Evolutionary conservation across 2,329 filamentous ascomycete species (phyloP).

Genomic region (Chaetoscypha palmicola): DNA sequence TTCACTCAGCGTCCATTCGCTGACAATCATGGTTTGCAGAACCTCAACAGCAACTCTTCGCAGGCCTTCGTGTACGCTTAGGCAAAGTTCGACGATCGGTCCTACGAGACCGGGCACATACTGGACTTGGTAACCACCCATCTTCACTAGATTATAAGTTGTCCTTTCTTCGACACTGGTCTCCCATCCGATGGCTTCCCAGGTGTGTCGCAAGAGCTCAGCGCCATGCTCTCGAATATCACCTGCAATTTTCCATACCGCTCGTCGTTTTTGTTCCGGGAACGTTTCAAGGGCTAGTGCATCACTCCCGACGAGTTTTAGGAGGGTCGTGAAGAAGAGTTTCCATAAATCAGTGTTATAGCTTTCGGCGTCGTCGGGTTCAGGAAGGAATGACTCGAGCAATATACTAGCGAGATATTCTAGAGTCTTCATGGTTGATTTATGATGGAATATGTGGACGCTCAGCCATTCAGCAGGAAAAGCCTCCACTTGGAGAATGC

Average conservation of each 20-base stretch:
- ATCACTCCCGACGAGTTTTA: slow-evolving; percentile 84
- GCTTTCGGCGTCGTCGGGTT: slow-evolving; percentile 71
- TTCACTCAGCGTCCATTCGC: slow-evolving; percentile 93
- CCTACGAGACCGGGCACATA: slow-evolving; percentile 90
- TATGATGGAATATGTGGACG: slow-evolving; percentile 86
- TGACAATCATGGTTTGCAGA: slow-evolving; percentile 95
- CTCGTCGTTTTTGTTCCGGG: slow-evolving; percentile 89
- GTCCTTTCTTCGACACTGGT: slow-evolving; percentile 70
- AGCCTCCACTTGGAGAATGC: slow-evolving; percentile 80
- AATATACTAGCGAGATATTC: slow-evolving; percentile 76
- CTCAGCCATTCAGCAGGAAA: slow-evolving; percentile 90
- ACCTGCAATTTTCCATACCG: slow-evolving; percentile 98
- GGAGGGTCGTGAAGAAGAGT: slow-evolving; percentile 79
- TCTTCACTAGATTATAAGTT: slow-evolving; percentile 70
- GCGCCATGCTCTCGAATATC: slow-evolving; percentile 91
- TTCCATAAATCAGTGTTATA: slow-evolving; percentile 96
- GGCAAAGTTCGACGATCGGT: slow-evolving; percentile 85
- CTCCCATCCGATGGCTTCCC: slow-evolving; percentile 97
- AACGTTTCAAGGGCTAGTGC: slow-evolving; percentile 90
- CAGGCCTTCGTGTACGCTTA: slow-evolving; percentile 90
- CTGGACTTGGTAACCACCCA: slow-evolving; percentile 97
- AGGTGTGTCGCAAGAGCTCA: slow-evolving; percentile 73
- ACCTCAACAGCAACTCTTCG: slow-evolving; percentile 87
- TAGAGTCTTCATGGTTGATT: slow-evolving; percentile 77
- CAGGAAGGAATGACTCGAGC: slow-evolving; percentile 75